These are phyloP conservation scores for Mucor mucedo DNA, from an alignment of 371 early-diverging fungal species.

Conservation along the genomic window DNA sequence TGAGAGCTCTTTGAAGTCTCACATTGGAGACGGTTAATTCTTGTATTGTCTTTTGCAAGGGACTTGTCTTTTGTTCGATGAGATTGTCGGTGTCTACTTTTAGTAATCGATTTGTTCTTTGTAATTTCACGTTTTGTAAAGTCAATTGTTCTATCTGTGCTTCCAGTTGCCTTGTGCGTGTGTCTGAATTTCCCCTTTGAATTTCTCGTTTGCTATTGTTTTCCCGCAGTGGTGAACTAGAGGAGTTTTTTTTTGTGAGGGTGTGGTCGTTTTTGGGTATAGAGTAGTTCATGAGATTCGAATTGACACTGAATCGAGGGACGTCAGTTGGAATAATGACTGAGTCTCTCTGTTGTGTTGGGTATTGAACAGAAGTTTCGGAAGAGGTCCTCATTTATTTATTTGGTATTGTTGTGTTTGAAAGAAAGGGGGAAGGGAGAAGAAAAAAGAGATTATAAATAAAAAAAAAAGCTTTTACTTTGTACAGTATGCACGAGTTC, in stretches of 20 bases:
- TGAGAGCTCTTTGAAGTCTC: constrained; percentile 47
- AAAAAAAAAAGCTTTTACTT: background rate
- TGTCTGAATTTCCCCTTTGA: constrained; percentile 45
- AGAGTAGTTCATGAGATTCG: constrained; percentile 59
- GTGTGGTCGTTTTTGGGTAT: constrained; percentile 44
- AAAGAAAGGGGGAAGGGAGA: background rate
- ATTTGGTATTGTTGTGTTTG: background rate
- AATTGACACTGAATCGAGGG: constrained; percentile 52
- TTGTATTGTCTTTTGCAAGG: constrained; percentile 45
- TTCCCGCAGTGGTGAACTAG: background rate
- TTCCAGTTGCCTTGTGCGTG: constrained; percentile 45
- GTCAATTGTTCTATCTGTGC: constrained; percentile 52
- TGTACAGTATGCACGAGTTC: constrained; percentile 25
- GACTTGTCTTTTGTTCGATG: constrained; percentile 55
- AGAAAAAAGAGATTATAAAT: constrained; percentile 2
- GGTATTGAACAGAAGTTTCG: constrained; percentile 3
- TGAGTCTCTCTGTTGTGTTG: constrained; percentile 17
- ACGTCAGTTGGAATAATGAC: constrained; percentile 14
- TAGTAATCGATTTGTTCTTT: constrained; percentile 52
- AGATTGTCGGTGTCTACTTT: constrained; percentile 58
- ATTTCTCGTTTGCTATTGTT: constrained; percentile 34
- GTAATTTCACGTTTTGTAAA: constrained; percentile 53
- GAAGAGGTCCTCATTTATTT: constrained; percentile 1
- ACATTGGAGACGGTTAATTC: constrained; percentile 50
- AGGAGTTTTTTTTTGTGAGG: background rate